phyloP scores from a whole-genome alignment of 179 eudicot genomes.

The Spinacia oleracea region DNA sequence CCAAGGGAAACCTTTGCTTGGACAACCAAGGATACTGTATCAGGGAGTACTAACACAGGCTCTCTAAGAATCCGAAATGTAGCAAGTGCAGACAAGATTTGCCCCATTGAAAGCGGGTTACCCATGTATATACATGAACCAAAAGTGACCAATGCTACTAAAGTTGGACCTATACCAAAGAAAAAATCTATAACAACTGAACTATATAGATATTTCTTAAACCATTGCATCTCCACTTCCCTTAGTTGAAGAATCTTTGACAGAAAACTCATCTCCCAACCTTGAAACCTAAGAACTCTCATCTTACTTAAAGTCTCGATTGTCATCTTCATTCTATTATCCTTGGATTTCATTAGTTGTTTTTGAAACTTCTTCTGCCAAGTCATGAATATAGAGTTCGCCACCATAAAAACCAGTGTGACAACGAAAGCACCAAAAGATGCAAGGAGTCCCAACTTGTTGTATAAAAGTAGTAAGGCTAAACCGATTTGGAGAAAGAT shows the following conservation, averaged over 20 bases:
- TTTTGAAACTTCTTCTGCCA: slow-evolving; percentile 25
- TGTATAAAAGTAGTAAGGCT: slow-evolving; percentile 49
- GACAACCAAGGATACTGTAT: too few relatives aligned
- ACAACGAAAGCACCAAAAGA: slow-evolving; percentile 35
- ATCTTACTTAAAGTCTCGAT: slow-evolving; percentile 33
- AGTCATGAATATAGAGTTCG: slow-evolving; percentile 43
- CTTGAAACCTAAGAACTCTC: slow-evolving; percentile 35
- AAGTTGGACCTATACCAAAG: slow-evolving; percentile 19
- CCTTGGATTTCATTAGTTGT: slow-evolving; percentile 33
- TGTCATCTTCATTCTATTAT: slow-evolving; percentile 30
- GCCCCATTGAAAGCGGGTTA: slow-evolving; percentile 21
- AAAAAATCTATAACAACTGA: slow-evolving; percentile 9
- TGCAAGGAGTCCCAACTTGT: slow-evolving; percentile 43
- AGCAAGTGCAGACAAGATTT: slow-evolving; percentile 24
- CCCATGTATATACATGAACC: slow-evolving; percentile 25
- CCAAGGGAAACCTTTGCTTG: slow-evolving; percentile 21
- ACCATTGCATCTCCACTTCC: slow-evolving; percentile 20
- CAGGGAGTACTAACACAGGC: slow-evolving; percentile 10
- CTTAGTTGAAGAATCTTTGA: slow-evolving; percentile 23
- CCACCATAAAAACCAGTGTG: slow-evolving; percentile 23
- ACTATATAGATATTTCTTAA: slow-evolving; percentile 18
- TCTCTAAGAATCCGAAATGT: slow-evolving; percentile 24
- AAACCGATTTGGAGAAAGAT: slow-evolving; percentile 48
- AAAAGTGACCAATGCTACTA: slow-evolving; percentile 31
- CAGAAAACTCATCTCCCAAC: slow-evolving; percentile 35